phyloP scores from a whole-genome alignment of 2,329 filamentous ascomycete species.

The Didymella lethalis region DNA sequence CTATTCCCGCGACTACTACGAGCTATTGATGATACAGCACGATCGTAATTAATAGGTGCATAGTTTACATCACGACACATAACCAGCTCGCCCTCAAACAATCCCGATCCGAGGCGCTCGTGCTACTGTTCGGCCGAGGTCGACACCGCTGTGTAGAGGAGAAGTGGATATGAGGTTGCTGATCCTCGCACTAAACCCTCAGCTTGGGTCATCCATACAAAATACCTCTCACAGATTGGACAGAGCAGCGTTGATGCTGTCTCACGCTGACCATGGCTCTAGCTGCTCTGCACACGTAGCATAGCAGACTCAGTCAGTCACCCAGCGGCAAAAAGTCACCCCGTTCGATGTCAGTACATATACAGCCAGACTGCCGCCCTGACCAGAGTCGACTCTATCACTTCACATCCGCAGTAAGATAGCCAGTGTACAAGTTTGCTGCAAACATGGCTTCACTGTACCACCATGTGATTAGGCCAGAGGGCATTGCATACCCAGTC shows the following conservation, averaged over 20 bases:
- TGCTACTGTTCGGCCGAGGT: slow-evolving; percentile 11
- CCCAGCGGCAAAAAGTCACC: background rate
- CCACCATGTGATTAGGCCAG: slow-evolving; percentile 22
- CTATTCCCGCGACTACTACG: background rate
- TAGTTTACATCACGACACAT: background rate
- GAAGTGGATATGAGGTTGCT: slow-evolving; percentile 8
- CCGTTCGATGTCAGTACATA: slow-evolving; percentile 1
- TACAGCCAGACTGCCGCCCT: background rate
- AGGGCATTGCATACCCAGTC: slow-evolving; percentile 21
- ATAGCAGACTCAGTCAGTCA: background rate
- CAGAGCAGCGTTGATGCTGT: background rate
- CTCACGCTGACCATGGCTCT: slow-evolving; percentile 1
- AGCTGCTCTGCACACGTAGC: background rate
- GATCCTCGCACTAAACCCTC: slow-evolving; percentile 1
- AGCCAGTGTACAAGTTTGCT: background rate
- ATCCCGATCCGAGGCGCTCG: background rate
- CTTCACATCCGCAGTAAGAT: background rate
- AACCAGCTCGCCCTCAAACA: background rate
- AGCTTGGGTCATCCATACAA: background rate
- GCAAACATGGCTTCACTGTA: slow-evolving; percentile 6
- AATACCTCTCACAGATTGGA: slow-evolving; percentile 5
- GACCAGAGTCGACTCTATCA: background rate
- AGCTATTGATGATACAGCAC: background rate
- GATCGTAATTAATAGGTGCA: background rate
- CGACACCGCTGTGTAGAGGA: background rate